phyloP scores from a whole-genome alignment of 1,284 basidiomycete species.

The Microbotryomycetes sp. region DNA sequence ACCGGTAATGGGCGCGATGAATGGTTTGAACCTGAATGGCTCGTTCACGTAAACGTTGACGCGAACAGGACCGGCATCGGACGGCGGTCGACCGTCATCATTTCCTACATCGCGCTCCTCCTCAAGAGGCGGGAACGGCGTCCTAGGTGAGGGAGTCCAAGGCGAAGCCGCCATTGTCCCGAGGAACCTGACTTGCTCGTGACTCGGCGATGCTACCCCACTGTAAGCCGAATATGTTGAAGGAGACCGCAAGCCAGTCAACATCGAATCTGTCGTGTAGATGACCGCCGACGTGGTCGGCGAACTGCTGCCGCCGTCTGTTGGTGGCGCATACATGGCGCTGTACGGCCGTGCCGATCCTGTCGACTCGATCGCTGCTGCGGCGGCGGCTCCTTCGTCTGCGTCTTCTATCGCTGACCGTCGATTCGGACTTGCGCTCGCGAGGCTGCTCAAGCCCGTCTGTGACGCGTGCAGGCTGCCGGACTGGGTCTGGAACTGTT shows the following conservation, averaged over 20 bases:
- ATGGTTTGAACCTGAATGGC: conserved; percentile 24
- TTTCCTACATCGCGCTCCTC: neutral
- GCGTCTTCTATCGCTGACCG: conserved; percentile 17
- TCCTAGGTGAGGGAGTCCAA: neutral
- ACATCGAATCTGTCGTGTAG: conserved; percentile 13
- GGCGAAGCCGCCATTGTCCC: neutral
- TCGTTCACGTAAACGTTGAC: conserved; percentile 8
- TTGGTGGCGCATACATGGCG: conserved; percentile 14
- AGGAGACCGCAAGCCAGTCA: neutral
- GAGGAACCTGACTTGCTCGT: neutral
- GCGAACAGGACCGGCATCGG: conserved; percentile 9
- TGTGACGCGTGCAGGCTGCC: neutral
- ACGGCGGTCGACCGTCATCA: neutral
- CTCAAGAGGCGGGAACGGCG: neutral
- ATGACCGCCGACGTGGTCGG: conserved; percentile 18
- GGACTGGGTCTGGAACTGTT: neutral
- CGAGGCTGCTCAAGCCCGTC: neutral
- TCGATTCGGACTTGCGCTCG: conserved; percentile 7
- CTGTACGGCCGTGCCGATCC: conserved; percentile 8
- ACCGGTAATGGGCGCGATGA: conserved; percentile 18
- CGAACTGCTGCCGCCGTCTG: conserved; percentile 2
- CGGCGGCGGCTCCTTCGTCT: neutral
- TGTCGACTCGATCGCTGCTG: neutral
- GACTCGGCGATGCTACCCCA: neutral
- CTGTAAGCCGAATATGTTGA: conserved; percentile 1